Evolutionary conservation across 2,329 filamentous ascomycete genomes (phyloP).

Genomic region (Dendryphion nanum): DNA sequence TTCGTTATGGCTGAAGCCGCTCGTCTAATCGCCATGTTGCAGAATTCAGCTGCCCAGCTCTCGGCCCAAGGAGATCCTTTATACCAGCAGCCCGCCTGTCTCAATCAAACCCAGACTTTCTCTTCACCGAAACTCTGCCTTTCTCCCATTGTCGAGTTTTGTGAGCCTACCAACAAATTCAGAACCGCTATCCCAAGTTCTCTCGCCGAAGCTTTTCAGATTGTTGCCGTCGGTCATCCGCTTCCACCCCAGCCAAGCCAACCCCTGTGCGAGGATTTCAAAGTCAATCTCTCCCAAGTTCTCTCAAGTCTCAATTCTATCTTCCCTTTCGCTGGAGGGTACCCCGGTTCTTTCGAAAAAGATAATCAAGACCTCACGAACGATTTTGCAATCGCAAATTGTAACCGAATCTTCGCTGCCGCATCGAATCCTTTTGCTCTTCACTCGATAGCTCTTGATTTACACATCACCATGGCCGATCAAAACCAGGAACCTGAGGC

Average conservation of each 20-base stretch:
- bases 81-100: conserved; percentile 1
- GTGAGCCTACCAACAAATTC: too few species aligned
- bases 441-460: conserved; percentile 8
- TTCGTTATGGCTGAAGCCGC: conserved; percentile 21
- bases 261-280: conserved; percentile 14
- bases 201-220: conserved; percentile 17
- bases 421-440: conserved; percentile 11
- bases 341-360: conserved; percentile 6
- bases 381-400: conserved; percentile 19
- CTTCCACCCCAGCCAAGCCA: conserved; percentile 9
- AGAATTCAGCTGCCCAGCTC: conserved; percentile 18
- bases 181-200: conserved; percentile 12
- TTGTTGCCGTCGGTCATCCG: conserved; percentile 11
- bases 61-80: too few species aligned
- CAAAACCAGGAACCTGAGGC: too few species aligned
- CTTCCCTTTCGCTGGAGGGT: conserved; percentile 5
- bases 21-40: conserved; percentile 22
- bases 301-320: conserved; percentile 15
- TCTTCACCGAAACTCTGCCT: conserved; percentile 3
- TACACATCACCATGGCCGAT: conserved; percentile 25
- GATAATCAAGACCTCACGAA: conserved; percentile 12
- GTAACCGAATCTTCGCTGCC: conserved; percentile 18
- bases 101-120: conserved; percentile 14
- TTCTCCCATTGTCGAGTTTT: conserved; percentile 3
- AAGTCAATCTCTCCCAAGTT: conserved; percentile 13